These are phyloP conservation scores for Hypholoma fasciculare DNA, from an alignment of 768 basidiomycete species.

Conservation along the genomic window DNA sequence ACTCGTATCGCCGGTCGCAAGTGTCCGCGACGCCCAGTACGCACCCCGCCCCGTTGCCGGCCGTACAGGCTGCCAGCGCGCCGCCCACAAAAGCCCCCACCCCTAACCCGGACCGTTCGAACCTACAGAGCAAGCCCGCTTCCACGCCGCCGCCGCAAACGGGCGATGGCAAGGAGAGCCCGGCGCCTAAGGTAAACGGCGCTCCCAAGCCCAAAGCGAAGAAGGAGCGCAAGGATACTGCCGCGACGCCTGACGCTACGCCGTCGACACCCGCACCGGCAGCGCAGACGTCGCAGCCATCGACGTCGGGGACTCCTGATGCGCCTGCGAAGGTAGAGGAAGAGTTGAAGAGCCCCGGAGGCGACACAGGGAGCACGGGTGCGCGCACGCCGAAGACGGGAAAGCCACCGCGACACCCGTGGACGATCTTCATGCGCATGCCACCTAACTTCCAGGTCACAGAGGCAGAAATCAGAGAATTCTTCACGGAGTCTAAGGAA, in stretches of 20 bases:
- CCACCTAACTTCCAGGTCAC: conserved; percentile 41
- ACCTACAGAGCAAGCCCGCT: conserved; percentile 35
- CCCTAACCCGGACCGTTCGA: conserved; percentile 31
- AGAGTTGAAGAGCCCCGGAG: conserved; percentile 54
- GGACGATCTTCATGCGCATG: conserved; percentile 84
- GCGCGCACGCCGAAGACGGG: conserved; percentile 71
- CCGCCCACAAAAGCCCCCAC: conserved; percentile 34
- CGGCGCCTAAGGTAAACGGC: conserved; percentile 42
- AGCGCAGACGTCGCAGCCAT: conserved; percentile 18
- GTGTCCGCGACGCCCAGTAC: conserved; percentile 61
- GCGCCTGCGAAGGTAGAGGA: conserved; percentile 18
- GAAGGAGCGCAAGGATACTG: conserved; percentile 52
- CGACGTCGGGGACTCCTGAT: conserved; percentile 24
- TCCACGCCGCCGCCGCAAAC: conserved; percentile 29
- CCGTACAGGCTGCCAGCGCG: conserved; percentile 16
- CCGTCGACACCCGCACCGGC: conserved; percentile 30
- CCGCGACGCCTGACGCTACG: conserved; percentile 30
- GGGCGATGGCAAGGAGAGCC: conserved; percentile 32
- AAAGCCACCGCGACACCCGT: conserved; percentile 68
- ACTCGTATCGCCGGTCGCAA: conserved; percentile 82
- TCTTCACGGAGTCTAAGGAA: conserved; percentile 69
- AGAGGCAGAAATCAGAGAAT: conserved; percentile 72
- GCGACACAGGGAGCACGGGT: conserved; percentile 49
- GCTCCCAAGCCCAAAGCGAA: conserved; percentile 55
- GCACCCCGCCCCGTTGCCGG: conserved; percentile 48